phyloP scores from a whole-genome alignment of 2,329 filamentous ascomycete species.

The Penicillium sp. region DNA sequence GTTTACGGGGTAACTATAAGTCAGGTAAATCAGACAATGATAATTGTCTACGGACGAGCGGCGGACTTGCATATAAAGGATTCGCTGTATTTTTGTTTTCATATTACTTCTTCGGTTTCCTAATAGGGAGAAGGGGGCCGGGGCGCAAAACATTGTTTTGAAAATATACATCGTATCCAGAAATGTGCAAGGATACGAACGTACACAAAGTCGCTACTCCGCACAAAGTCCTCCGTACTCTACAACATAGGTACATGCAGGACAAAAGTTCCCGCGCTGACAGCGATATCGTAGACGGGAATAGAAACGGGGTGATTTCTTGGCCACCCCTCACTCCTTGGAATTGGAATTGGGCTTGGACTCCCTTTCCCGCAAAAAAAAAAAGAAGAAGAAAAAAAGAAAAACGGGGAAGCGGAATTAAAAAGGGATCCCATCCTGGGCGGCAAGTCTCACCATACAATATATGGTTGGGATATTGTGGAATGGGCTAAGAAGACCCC shows the following conservation, averaged over 20 bases:
- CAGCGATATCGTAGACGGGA: not conserved
- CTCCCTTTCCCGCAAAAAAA: not conserved
- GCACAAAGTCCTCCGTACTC: not conserved
- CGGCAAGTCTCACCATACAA: not conserved
- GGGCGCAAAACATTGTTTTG: not conserved
- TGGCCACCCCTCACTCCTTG: constrained; percentile 7
- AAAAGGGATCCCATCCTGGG: not conserved
- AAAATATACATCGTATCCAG: not conserved
- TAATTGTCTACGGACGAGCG: not conserved
- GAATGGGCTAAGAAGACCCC: constrained; percentile 5
- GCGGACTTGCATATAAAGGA: not conserved
- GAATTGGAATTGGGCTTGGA: not conserved
- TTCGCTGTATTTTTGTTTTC: not conserved
- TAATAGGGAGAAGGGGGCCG: not conserved
- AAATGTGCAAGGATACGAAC: not conserved
- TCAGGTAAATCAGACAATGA: not conserved
- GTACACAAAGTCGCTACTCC: not conserved
- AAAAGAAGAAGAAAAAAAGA: not conserved
- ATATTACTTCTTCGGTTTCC: not conserved
- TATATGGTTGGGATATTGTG: constrained; percentile 6
- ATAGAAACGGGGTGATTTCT: not conserved
- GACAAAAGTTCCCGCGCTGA: constrained; percentile 11
- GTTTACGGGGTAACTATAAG: not conserved
- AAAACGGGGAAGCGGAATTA: not conserved
- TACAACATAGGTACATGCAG: not conserved